A percentile compares a stretch with the other conserved stretches of the same genome.
Conservation (phyloP, 2,329 filamentous ascomycete species). For the Fusarium udum region DNA sequence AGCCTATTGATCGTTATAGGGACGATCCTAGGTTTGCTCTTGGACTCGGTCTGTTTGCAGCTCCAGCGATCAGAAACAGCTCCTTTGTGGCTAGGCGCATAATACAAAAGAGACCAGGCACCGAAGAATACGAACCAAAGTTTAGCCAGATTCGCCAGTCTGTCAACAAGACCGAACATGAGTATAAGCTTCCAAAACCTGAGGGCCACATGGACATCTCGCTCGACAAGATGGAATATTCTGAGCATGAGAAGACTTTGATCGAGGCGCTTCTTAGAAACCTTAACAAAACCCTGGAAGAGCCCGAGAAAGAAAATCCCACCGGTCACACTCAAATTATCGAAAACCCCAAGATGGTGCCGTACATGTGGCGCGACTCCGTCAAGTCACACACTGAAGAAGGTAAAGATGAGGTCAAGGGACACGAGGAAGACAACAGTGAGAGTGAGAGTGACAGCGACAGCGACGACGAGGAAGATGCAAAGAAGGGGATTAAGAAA, state of each 20-base stretch:
- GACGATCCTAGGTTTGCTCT: not conserved
- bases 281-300: not conserved
- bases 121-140: not conserved
- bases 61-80: not conserved
- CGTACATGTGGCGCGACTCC: not conserved
- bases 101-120: not conserved
- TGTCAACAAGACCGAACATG: not conserved
- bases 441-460: not conserved
- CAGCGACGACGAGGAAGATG: not conserved
- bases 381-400: not conserved
- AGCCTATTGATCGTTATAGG: not conserved
- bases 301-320: not conserved
- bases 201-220: not conserved
- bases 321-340: not conserved
- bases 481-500: not conserved
- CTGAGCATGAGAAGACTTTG: not conserved
- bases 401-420: not conserved
- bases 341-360: not conserved
- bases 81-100: not conserved
- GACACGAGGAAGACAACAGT: not conserved
- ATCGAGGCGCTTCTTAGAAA: not conserved
- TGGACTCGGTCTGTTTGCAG: not conserved
- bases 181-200: not conserved
- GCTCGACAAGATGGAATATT: not conserved
- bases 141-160: not conserved